Percentiles rank a stretch among this genome's conserved stretches.
These are phyloP conservation scores for Neurospora tetraspora DNA, from an alignment of 495 filamentous ascomycete species.

Conservation along the genomic window DNA sequence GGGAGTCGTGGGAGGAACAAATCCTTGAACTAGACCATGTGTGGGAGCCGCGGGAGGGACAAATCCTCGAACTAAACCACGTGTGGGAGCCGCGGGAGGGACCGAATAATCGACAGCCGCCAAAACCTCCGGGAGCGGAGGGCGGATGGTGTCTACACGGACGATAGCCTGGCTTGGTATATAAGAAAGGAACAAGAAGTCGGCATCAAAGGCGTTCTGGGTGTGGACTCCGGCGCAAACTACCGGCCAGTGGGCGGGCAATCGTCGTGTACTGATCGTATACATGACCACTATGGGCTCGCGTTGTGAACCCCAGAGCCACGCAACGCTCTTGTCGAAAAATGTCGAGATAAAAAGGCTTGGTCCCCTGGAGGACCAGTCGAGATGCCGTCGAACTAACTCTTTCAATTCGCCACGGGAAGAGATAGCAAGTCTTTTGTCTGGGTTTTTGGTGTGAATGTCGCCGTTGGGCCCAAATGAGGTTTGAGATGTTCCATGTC, in stretches of 20 bases:
- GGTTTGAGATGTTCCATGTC: neutral
- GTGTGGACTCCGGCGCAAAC: neutral
- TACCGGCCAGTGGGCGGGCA: neutral
- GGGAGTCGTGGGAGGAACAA: neutral
- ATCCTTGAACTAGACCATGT: neutral
- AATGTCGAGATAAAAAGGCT: neutral
- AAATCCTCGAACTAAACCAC: neutral
- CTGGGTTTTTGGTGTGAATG: neutral
- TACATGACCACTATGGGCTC: neutral
- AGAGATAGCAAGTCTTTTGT: neutral
- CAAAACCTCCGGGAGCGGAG: neutral
- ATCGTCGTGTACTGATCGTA: neutral
- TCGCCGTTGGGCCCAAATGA: neutral
- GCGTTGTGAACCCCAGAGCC: neutral
- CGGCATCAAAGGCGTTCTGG: neutral
- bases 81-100: neutral
- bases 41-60: neutral
- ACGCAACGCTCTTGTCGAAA: neutral
- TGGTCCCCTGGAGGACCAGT: neutral
- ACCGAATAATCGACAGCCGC: neutral
- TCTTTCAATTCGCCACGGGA: neutral
- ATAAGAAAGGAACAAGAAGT: neutral
- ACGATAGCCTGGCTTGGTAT: neutral
- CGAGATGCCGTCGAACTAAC: neutral
- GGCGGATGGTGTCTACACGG: neutral